These are phyloP conservation scores for Takashimella tepidaria DNA, from an alignment of 1,284 basidiomycete genomes.

Conservation along the genomic window DNA sequence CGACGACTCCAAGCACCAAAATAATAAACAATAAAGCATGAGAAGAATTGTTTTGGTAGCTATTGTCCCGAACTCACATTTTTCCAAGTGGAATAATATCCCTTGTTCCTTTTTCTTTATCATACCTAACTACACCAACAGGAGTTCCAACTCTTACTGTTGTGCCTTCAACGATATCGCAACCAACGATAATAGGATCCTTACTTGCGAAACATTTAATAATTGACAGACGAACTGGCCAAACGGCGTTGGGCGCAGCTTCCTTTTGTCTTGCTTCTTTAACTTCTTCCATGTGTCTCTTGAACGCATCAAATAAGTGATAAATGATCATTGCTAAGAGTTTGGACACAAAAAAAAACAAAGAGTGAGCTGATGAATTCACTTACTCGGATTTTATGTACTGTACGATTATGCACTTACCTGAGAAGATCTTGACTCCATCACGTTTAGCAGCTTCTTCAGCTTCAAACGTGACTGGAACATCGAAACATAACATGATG, in stretches of 20 bases:
- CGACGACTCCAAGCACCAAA: too few relatives aligned
- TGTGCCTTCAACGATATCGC: conserved; percentile 87
- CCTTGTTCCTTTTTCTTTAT: conserved; percentile 74
- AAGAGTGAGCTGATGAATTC: background rate
- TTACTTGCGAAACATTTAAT: conserved; percentile 93
- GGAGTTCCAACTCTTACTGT: conserved; percentile 91
- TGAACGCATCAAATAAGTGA: conserved; percentile 97
- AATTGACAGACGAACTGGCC: conserved; percentile 91
- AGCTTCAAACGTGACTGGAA: conserved; percentile 79
- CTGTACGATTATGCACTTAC: too few relatives aligned
- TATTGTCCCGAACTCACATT: conserved; percentile 81
- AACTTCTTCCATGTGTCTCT: conserved; percentile 90
- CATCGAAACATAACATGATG: conserved; percentile 95
- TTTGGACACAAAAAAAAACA: background rate
- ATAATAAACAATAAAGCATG: too few relatives aligned
- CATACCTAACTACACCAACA: conserved; percentile 85
- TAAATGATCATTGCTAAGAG: conserved; percentile 70
- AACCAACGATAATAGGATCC: conserved; percentile 95
- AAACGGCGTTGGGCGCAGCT: conserved; percentile 90
- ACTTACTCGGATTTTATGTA: too few relatives aligned
- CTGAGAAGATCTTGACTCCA: conserved; percentile 90
- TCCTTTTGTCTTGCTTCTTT: conserved; percentile 86
- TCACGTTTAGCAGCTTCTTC: conserved; percentile 87
- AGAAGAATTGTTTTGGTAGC: too few relatives aligned
- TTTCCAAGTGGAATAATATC: conserved; percentile 89